Base-by-base conservation (phyloP, 176 grass and related monocot genomes). In the Olyra latifolia region DNA sequence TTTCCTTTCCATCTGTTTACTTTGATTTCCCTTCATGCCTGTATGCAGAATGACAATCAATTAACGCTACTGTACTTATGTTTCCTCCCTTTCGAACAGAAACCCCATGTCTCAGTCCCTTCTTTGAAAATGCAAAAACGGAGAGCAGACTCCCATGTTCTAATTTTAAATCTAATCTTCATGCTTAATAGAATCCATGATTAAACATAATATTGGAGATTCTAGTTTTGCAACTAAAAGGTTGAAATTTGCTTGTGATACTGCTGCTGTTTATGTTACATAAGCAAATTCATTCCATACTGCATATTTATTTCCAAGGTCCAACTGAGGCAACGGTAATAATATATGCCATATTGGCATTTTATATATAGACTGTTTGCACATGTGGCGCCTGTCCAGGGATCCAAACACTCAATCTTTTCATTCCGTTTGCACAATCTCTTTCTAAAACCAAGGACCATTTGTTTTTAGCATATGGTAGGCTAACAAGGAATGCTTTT, bases 1-100 rank as follows among this genome's bases (percentile, higher is more conserved):
- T 74, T 46, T 74, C 24, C 55, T 62, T 55, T 58, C 6, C 45
- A 74, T 63, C 49, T 77, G 11, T 63, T 82, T 20, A 22, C 6
- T 78, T 85, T 66, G 29, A 10, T 74, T 71, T 71, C 9, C 38
- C 3, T 74, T 40, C 20, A 62, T 58, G 79, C 56, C 41, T 62
- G 14, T 78, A 53, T 15, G 17, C 27, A 35, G 23, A 59, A 45
- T 40, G 52, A 55, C 19, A 46, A 70, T 48, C 12, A 39, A 59
- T 66, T 39, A 11, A 8, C 42, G 63, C 6, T 43, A 39, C 66
- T 50, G 20, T 45, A 47, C 58, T 54, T 8, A 57, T 9, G 19
- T 6, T 49, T 35, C 3, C 20, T 10, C 13, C 3, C 11, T 12
- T 53, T 82, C 20, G 20, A 40, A 43, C 14, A 62, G 28, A 82